Base-by-base conservation (phyloP, 2,329 filamentous ascomycete species). In the Penicillium sp. region DNA sequence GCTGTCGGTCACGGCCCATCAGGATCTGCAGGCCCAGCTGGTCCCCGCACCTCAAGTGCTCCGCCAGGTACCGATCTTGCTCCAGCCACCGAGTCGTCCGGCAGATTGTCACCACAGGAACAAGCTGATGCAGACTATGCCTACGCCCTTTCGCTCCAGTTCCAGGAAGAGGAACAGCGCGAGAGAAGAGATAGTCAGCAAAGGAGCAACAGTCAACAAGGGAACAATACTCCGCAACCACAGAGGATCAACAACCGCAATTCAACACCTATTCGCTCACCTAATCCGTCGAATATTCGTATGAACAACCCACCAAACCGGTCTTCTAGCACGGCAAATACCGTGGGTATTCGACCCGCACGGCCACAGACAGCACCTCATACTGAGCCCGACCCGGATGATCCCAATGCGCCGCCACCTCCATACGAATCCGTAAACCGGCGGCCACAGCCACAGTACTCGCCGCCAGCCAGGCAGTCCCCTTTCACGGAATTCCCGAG, bases 151-250 rank as follows among this genome's bases (percentile, higher is more conserved):
- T 93, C 93, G 0, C 81, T 99, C 7, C 95, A 98, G 70, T 83
- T 97, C 1, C 93, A 98, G 72, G 95, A 98, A 71, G 93, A 98
- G 73, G 92, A 97, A 62, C 88, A 92, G 67, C 84, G 87, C 14
- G 86, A 92, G 62, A 63, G 61, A 29, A 55, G 54, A 16, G 47
- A 59, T 47, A 61, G 83, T 85, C n/a, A 78, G 74, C 54, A 55
- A 71, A n/a, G 37, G 25, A 55, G 42, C 53, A 57, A 57, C 19
- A 52, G 13, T 11, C 29, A 33, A 19, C 29, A 35, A 11, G 23
- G 14, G 14, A 26, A 11, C 21, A 10, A 25, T n/a, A 27, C 31
- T 13, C 27, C 13, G n/a, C 26, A 49, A 14, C 46, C 10, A 23
- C 37, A 23, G 35, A 21, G 46, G n/a, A 29, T 2, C 29, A 21